These are phyloP conservation scores for Tolypocladium inflatum DNA, from an alignment of 2,329 filamentous ascomycete species.

Conservation along the genomic window DNA sequence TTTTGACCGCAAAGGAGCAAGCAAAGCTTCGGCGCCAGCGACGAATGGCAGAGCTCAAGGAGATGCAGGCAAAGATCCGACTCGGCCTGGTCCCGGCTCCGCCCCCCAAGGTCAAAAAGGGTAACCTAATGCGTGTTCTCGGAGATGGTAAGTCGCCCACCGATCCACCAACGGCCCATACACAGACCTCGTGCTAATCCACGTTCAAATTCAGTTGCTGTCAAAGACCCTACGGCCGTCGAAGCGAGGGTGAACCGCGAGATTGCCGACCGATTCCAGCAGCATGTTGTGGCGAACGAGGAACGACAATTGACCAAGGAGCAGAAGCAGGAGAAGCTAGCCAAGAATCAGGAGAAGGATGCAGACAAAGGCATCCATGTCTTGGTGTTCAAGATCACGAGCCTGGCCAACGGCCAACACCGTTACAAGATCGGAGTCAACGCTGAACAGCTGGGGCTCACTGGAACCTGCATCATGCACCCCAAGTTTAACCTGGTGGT, in stretches of 20 bases:
- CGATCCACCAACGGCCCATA: not conserved
- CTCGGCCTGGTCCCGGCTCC: constrained; percentile 83
- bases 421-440: constrained; percentile 90
- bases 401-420: constrained; percentile 84
- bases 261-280: constrained; percentile 74
- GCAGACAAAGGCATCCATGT: constrained; percentile 77
- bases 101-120: constrained; percentile 92
- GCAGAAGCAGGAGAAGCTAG: constrained; percentile 74
- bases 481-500: constrained; percentile 83
- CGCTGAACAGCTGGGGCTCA: constrained; percentile 78
- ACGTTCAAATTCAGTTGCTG: constrained; percentile 33
- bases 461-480: constrained; percentile 85
- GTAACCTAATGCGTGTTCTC: constrained; percentile 93
- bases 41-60: constrained; percentile 87
- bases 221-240: constrained; percentile 95
- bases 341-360: constrained; percentile 75
- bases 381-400: constrained; percentile 82
- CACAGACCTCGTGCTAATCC: not conserved
- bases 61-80: constrained; percentile 91
- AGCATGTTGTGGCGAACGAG: constrained; percentile 72
- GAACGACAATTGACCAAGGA: constrained; percentile 84
- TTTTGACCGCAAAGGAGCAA: constrained; percentile 82
- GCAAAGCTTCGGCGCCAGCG: constrained; percentile 84
- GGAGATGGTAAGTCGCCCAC: constrained; percentile 55
- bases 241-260: constrained; percentile 90